These are phyloP conservation scores for Penicillium thymicola DNA, from an alignment of 2,329 filamentous ascomycete genomes.

Conservation along the genomic window DNA sequence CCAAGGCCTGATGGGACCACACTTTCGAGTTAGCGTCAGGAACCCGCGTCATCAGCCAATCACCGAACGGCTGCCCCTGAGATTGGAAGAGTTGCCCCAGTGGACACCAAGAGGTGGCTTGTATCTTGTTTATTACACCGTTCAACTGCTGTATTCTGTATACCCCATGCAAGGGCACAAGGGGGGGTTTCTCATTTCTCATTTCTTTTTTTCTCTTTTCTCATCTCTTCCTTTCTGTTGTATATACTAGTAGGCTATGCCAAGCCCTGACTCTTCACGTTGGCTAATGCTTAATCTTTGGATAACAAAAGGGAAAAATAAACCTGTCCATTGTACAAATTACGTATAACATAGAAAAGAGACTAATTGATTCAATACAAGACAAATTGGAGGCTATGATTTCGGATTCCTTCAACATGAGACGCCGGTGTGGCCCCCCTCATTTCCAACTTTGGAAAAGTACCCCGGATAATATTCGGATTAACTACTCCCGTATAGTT, in stretches of 20 bases:
- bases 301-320: neutral
- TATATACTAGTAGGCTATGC: neutral
- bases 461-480: slow-evolving; percentile 4
- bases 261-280: neutral
- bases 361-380: neutral
- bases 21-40: slow-evolving; percentile 24
- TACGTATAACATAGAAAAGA: neutral
- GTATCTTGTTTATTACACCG: neutral
- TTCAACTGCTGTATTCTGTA: neutral
- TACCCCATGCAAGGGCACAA: slow-evolving; percentile 3
- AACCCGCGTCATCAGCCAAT: slow-evolving; percentile 25
- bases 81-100: neutral
- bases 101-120: neutral
- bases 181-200: neutral
- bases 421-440: slow-evolving; percentile 2
- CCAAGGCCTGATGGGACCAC: neutral
- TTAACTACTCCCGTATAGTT: neutral
- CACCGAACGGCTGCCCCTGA: slow-evolving; percentile 18
- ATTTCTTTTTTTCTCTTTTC: neutral
- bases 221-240: neutral
- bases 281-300: slow-evolving; percentile 1
- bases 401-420: slow-evolving; percentile 11
- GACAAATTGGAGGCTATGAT: neutral
- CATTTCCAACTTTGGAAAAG: neutral
- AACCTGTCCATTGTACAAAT: no score